phyloP scores from a whole-genome alignment of 1,284 basidiomycete genomes.

The Ceratobasidium sp. region DNA sequence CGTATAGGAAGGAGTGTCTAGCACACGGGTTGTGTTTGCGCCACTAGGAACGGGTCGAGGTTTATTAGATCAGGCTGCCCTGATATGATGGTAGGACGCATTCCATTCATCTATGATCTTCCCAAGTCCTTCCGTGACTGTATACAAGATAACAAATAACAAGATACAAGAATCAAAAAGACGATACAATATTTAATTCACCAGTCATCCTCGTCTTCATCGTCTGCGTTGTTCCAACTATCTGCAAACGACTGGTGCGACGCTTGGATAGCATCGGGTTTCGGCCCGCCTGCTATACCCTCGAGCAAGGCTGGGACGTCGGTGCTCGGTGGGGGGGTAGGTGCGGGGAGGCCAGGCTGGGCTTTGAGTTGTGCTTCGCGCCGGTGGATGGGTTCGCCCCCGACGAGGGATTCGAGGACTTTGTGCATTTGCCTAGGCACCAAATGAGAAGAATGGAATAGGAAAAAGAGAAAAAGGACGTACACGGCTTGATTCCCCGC shows the following conservation, averaged over 20 bases:
- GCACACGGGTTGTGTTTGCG: too few relatives aligned
- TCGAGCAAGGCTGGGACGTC: neutral
- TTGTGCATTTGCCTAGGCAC: slow-evolving; percentile 11
- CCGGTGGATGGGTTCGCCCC: neutral
- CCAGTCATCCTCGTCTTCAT: slow-evolving; percentile 7
- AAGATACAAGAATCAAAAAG: neutral
- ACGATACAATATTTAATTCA: neutral
- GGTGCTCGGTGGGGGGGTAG: neutral
- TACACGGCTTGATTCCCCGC: slow-evolving; percentile 36
- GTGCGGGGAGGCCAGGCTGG: neutral
- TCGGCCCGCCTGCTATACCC: neutral
- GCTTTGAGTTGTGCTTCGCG: slow-evolving; percentile 19
- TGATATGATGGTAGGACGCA: too few relatives aligned
- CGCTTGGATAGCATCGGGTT: neutral
- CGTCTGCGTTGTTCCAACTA: neutral
- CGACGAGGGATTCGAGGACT: slow-evolving; percentile 9
- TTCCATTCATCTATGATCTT: too few relatives aligned
- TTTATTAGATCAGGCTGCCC: too few relatives aligned
- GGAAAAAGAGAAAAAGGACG: neutral
- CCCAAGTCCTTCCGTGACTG: too few relatives aligned
- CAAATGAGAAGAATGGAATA: neutral
- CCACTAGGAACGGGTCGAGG: too few relatives aligned
- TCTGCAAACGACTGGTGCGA: neutral
- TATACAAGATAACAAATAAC: too few relatives aligned
- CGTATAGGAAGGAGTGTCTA: too few relatives aligned